Evolutionary conservation across 2,329 filamentous ascomycete genomes (phyloP), one percentile per base, ranked within the genome.

Genomic region (Clonostachys solani): DNA sequence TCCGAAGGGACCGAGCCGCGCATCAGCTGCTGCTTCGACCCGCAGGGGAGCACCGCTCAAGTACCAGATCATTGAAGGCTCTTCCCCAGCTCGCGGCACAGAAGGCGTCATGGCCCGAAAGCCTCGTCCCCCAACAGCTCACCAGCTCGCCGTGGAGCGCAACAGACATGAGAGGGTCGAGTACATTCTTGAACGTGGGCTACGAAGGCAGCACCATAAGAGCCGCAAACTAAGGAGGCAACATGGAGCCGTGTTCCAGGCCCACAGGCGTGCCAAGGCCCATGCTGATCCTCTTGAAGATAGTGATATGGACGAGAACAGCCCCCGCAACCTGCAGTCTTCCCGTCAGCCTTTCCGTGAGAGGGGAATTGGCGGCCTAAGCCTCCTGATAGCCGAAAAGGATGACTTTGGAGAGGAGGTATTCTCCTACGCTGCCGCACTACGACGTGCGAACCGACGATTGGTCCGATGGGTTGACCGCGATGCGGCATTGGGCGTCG

Each of bases 101-200:
- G 82, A 84, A 48, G 73, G 74, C 13, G 73, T 79, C n/a, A 69
- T 75, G 36, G 71, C 74, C 17, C 71, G 80, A 48, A 84, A 90
- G 60, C 83, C 85, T 9, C 79, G 89, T 2, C 88, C 88, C 4
- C 80, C 89, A 0, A 94, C 89, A 0, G 86, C 87, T 35, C 89
- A 94, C 64, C 89, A 94, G 65, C 72, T 91, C 37, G 88, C 88
- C 1, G 86, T 94, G 2, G 87, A 91, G 63, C 80, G 84, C 47
- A 91, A 92, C 63, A 77, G 89, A 16, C 86, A 82, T 50, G 82
- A 89, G 58, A 83, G 88, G 6, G 88, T 92, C n/a, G 86, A 91
- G 58, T 86, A 91, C 57, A 88, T 90, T 45, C 78, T 94, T 15
- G 85, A 89, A 54, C 81, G 84, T n/a, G 84, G 86, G 33, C 71